Evolutionary conservation across 768 basidiomycete genomes (phyloP), one percentile per base, ranked within the genome.

Genomic region (Phlegmacium glaucopus): DNA sequence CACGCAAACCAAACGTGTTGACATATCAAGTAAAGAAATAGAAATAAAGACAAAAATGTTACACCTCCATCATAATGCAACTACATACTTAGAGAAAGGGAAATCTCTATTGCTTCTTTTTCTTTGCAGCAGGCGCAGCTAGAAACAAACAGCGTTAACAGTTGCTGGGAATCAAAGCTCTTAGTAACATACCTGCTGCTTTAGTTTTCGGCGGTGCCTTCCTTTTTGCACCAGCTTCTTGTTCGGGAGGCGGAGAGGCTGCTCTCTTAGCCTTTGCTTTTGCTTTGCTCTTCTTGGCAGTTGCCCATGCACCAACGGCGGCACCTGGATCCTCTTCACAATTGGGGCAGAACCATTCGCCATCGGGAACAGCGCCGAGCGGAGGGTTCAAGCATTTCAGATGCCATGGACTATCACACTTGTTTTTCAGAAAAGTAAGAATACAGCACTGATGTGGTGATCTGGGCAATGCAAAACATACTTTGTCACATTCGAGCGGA

Each of bases 341-440:
- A 47, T 79, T 72, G 0, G 86, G 82, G 58, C 93, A 95, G 74
- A 92, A 92, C 92, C 93, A 94, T 68, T 94, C 89, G 30, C 90
- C 94, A 28, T 88, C 86, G 0, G 94, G 94, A 13, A 94, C 72
- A 4, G 75, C 80, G 12, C 69, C 63, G 39, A 98, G 67, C 2
- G 93, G 90, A 13, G 93, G 92, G 36, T 72, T 69, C 38, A 94
- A 78, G 64, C 94, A 98, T 10, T 73, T 74, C 11, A 89, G 72
- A 64, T 97, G 94, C 64, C 87, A 95, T 1, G 92, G 90, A 36
- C 78, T 74, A 61, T 98, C 94, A 61, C 94, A 98, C 89, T 95
- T 51, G 48, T 46, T 9, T 29, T 27, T 17, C 39, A 37, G 17
- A 46, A 55, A 36, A 52, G 44, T 39, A 38, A 47, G 22, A 22